Percentiles rank a stretch among this genome's conserved stretches.
Conservation (phyloP, 495 filamentous ascomycete genomes). For the Xylaria venustula region DNA sequence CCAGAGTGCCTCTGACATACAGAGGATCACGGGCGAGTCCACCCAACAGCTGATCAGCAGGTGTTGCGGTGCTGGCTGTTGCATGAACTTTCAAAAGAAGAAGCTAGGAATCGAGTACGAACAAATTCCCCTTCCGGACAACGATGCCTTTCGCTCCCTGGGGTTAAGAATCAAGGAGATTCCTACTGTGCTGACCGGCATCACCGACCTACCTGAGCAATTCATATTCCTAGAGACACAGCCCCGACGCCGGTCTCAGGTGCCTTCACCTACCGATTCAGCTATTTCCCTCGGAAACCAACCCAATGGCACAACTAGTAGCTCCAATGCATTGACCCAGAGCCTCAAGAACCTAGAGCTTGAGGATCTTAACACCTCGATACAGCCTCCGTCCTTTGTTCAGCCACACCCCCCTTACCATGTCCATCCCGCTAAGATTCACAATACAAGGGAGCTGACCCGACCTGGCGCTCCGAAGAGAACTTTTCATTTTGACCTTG, state of each 20-base stretch:
- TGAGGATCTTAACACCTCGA: conserved; percentile 44
- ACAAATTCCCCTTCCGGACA: conserved; percentile 68
- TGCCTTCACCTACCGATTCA: conserved; percentile 40
- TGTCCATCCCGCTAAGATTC: conserved; percentile 81
- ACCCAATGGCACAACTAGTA: neutral
- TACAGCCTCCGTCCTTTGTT: conserved; percentile 82
- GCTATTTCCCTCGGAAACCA: conserved; percentile 29
- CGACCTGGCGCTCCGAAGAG: conserved; percentile 90
- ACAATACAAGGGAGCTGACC: conserved; percentile 81
- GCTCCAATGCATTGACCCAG: conserved; percentile 14
- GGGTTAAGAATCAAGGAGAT: conserved; percentile 73
- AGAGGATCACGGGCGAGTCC: conserved; percentile 62
- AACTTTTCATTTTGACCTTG: conserved; percentile 95
- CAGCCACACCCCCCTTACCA: conserved; percentile 93
- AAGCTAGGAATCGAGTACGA: conserved; percentile 54
- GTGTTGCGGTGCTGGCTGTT: conserved; percentile 96
- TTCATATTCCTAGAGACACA: conserved; percentile 63
- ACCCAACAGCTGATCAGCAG: conserved; percentile 60
- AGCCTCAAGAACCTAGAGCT: conserved; percentile 30
- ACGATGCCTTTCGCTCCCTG: conserved; percentile 78
- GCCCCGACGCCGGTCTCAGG: conserved; percentile 30
- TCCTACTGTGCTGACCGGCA: conserved; percentile 65
- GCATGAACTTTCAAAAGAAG: conserved; percentile 62
- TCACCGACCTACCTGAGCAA: conserved; percentile 69
- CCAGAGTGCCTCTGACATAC: conserved; percentile 71